Evolutionary conservation across 2,329 filamentous ascomycete species (phyloP).

Genomic region (Parasarocladium wereldwijsianum): DNA sequence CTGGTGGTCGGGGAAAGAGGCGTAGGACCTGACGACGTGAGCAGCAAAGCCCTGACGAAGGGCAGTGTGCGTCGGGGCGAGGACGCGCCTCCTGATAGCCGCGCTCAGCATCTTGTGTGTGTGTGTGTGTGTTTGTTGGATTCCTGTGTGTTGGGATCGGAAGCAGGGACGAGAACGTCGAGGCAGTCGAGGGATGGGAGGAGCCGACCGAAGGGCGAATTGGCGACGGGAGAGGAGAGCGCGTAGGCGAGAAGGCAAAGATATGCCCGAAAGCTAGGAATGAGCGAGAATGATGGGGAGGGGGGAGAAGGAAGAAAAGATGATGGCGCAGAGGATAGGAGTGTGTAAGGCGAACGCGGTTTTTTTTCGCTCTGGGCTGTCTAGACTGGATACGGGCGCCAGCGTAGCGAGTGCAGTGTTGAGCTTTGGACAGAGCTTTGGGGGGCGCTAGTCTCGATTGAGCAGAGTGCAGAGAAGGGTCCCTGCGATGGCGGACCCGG

Average conservation of each 20-base stretch:
- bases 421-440: conserved; percentile 2
- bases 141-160: too few relatives aligned
- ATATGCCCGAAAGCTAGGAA: too few relatives aligned
- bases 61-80: conserved; percentile 33
- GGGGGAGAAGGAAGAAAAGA: conserved; percentile 2
- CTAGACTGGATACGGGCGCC: too few relatives aligned
- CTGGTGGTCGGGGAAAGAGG: conserved; percentile 84
- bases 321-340: conserved; percentile 3
- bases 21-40: conserved; percentile 50
- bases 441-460: background rate
- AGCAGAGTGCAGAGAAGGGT: too few relatives aligned
- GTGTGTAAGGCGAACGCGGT: too few relatives aligned
- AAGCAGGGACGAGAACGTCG: too few relatives aligned
- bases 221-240: too few relatives aligned
- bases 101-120: conserved; percentile 41
- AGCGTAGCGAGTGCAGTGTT: background rate
- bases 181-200: too few relatives aligned
- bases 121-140: background rate
- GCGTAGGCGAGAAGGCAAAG: too few relatives aligned
- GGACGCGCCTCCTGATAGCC: conserved; percentile 46
- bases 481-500: too few relatives aligned
- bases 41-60: conserved; percentile 36
- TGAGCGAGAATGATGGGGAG: background rate
- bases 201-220: too few relatives aligned
- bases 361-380: too few relatives aligned